Evolutionary conservation across 2,329 filamentous ascomycete genomes (phyloP), one percentile per base, ranked within the genome.

Genomic region (Rachicladosporium sp.): DNA sequence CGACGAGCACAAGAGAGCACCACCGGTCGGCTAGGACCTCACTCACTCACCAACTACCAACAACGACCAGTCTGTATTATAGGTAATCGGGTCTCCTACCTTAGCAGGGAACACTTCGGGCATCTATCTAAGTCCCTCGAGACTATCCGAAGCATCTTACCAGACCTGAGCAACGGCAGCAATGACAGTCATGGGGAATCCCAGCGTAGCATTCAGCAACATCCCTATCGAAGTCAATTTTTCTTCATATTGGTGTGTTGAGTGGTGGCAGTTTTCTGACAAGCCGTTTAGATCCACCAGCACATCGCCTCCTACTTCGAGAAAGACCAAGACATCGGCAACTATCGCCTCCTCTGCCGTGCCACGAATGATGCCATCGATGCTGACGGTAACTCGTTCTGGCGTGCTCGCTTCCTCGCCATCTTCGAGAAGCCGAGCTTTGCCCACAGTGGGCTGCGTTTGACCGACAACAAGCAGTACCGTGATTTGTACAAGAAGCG

Each of bases 351-450:
- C 1, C 46, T 64, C 12, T 71, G 69, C 53, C 52, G 48, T 6
- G 48, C 46, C 3, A 63, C 64, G 0, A 50, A 56, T 29, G 39
- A 57, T 45, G 60, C 65, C 5, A 51, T 71, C 38, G 57, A 66
- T 23, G 58, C 53, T 4, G 59, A 63, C 32, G 47, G 57, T 7
- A 41, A 47, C 15, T 64, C 61, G 5, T 67, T 72, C 49, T 74
- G 70, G 70, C 62, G 65, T 29, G 45, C 50, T 30, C 59, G 56
- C 11, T 74, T 69, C 46, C 50, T 57, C 10, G 40, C 53, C 13
- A 54, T 41, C 19, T 74, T 64, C 45, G 69, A 70, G 32, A 45
- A 29, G 23, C 52, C 53, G 12, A 29, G 42, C 29, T 41, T 35
- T 13, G 41, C 31, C 33, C 31, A 46, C 36, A 38, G 35, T 19